Conservation (phyloP, 2,329 filamentous ascomycete species). For the Xylariaceae sp. region DNA sequence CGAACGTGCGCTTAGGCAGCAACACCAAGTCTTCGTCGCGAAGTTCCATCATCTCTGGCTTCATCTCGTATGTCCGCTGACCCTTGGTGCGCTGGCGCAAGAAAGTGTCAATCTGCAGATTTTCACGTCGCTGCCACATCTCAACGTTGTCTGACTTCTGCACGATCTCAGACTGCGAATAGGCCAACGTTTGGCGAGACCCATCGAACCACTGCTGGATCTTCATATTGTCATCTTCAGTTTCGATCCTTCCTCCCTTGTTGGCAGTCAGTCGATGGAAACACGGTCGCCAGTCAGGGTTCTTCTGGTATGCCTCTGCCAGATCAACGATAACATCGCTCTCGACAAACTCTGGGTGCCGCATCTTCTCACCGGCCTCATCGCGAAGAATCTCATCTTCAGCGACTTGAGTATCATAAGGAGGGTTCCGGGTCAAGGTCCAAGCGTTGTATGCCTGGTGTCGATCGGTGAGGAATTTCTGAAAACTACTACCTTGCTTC, state of each 20-base stretch:
- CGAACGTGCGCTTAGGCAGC: slow-evolving; percentile 38
- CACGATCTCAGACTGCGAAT: slow-evolving; percentile 30
- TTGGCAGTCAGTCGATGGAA: slow-evolving; percentile 25
- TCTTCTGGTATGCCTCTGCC: slow-evolving; percentile 35
- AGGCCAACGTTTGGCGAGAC: slow-evolving; percentile 26
- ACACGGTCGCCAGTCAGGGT: slow-evolving; percentile 32
- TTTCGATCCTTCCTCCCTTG: slow-evolving; percentile 28
- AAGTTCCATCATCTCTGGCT: slow-evolving; percentile 22
- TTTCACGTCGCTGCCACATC: slow-evolving; percentile 32
- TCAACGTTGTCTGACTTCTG: slow-evolving; percentile 33
- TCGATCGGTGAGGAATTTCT: slow-evolving; percentile 29
- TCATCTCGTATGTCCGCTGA: slow-evolving; percentile 29
- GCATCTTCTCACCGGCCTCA: slow-evolving; percentile 26
- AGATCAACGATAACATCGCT: slow-evolving; percentile 40
- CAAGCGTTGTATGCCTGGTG: slow-evolving; percentile 38
- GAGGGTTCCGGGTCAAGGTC: slow-evolving; percentile 36
- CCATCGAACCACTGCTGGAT: slow-evolving; percentile 34
- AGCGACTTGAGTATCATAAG: slow-evolving; percentile 18
- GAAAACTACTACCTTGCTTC: slow-evolving; percentile 29
- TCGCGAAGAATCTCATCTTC: slow-evolving; percentile 29
- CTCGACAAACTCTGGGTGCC: slow-evolving; percentile 36
- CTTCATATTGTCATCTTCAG: slow-evolving; percentile 30
- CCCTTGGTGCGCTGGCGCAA: slow-evolving; percentile 31
- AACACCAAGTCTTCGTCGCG: slow-evolving; percentile 29
- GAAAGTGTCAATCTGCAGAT: slow-evolving; percentile 31